Base-by-base conservation (phyloP, 2,329 filamentous ascomycete species). In the Talaromyces islandicus region DNA sequence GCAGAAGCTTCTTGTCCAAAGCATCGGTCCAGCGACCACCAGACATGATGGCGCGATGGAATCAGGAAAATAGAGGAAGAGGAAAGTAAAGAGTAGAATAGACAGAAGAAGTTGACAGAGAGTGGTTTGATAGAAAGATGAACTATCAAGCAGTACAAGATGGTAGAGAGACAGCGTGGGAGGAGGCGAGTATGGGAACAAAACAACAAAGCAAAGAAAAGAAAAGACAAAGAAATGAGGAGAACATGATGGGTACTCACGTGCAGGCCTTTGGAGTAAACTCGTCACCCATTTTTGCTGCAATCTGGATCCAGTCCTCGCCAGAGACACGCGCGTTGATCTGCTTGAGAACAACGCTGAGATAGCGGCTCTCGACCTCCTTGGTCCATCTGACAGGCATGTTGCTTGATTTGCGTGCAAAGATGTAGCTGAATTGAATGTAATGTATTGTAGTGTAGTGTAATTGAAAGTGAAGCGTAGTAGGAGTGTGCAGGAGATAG, bases 331-430 rank as follows among this genome's bases (percentile, higher is more conserved):
- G 35, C 7, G 38, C 54, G 21, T 56, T 30, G 38, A 56, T 56
- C n/a, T 46, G 41, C 25, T 32, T 56, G 11, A 56, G n/a, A 30
- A 56, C 25, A 29, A 29, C 43, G 9, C 24, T 30, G 19, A 56
- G 35, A 9, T 43, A 46, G 25, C 43, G 41, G n/a, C 41, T 30
- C 25, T 56, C 38, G n/a, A 56, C 21, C 17, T 32, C 43, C 9
- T 30, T 46, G 17, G 41, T 46, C 54, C 54, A 56, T 24, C 48
- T 56, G 38, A 48, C 54, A 27, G 54, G 54, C 54, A 56, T 56
- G 4, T 32, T 32, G 54, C 10, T 29, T 7, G 11, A n/a, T 29
- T 27, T 6, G 21, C 7, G 24, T 29, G 43, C 7, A 3, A 2
- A 11, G 6, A 27, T 27, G 3, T 3, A 27, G 25, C 3, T 27